Evolutionary conservation across 371 early-diverging fungal genomes (phyloP).

Genomic region (Sporodiniella umbellata): DNA sequence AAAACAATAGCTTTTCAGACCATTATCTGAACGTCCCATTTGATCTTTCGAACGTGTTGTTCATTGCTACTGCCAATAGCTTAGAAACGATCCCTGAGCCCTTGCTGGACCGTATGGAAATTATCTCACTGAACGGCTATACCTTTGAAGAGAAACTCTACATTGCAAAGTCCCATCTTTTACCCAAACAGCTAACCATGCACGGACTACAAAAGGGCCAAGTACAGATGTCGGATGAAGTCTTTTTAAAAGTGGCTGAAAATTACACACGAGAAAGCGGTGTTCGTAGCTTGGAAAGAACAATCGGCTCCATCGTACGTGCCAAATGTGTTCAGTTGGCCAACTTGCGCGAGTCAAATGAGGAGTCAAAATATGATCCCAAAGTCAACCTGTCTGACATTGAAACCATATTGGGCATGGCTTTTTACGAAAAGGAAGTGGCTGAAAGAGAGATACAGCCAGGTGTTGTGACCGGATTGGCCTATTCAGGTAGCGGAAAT

Average conservation of each 20-base stretch:
- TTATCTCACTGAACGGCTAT: slow-evolving; percentile 81
- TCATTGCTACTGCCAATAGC: slow-evolving; percentile 89
- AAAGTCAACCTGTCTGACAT: slow-evolving; percentile 29
- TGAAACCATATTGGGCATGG: slow-evolving; percentile 62
- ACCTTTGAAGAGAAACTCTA: slow-evolving; percentile 80
- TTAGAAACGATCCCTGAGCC: slow-evolving; percentile 78
- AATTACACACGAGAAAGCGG: slow-evolving; percentile 86
- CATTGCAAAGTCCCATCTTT: slow-evolving; percentile 49
- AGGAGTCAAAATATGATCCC: slow-evolving; percentile 13
- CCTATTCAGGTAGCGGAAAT: slow-evolving; percentile 74
- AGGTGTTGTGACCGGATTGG: slow-evolving; percentile 84
- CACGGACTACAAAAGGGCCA: slow-evolving; percentile 63
- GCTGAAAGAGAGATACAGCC: slow-evolving; percentile 62
- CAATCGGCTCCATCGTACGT: slow-evolving; percentile 70
- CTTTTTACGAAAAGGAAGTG: slow-evolving; percentile 58
- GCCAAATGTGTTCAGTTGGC: slow-evolving; percentile 71
- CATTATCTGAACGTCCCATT: slow-evolving; percentile 84
- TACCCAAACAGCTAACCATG: slow-evolving; percentile 67
- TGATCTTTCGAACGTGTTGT: slow-evolving; percentile 81
- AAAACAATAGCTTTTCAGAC: slow-evolving; percentile 79
- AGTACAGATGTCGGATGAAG: slow-evolving; percentile 52
- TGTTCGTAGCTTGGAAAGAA: slow-evolving; percentile 74
- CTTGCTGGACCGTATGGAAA: slow-evolving; percentile 85
- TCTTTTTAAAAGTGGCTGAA: slow-evolving; percentile 60
- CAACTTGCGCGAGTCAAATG: slow-evolving; percentile 36